phyloP scores from a whole-genome alignment of 163 green algal species.

The Chloromonas sp. region DNA sequence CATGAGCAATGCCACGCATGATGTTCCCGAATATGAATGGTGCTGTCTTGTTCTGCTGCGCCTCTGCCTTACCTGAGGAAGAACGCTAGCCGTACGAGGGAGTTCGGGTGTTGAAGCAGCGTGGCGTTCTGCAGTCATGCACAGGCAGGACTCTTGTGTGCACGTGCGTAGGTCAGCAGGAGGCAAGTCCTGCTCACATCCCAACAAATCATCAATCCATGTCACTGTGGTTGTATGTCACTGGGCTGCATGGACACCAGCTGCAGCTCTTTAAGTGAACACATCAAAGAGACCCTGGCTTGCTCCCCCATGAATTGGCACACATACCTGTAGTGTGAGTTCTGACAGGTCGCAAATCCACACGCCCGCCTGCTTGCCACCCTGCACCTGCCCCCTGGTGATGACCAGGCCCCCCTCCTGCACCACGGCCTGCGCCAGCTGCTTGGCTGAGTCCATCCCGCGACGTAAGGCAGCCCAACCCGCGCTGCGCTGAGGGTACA shows the following conservation, averaged over 20 bases:
- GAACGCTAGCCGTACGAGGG: neutral
- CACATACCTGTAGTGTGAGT: neutral
- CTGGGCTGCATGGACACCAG: too few species aligned
- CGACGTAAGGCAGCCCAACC: neutral
- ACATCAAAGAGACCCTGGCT: too few species aligned
- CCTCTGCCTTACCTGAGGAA: neutral
- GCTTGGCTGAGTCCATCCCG: neutral
- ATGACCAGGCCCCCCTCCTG: constrained; percentile 2
- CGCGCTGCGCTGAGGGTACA: neutral
- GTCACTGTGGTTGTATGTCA: too few species aligned
- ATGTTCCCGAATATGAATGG: too few species aligned
- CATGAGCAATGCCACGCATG: too few species aligned
- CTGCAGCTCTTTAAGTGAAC: too few species aligned
- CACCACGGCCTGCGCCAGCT: neutral
- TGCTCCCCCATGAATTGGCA: too few species aligned
- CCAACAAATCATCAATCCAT: too few species aligned
- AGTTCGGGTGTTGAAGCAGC: neutral
- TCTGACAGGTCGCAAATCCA: neutral
- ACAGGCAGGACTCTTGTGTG: neutral
- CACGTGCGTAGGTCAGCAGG: too few species aligned
- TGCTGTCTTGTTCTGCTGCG: neutral
- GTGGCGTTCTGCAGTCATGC: neutral
- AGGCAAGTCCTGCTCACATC: too few species aligned
- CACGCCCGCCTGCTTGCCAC: neutral
- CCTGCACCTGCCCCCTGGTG: neutral